These are phyloP conservation scores for Lachnellula hyalina DNA, from an alignment of 2,329 filamentous ascomycete species.

Conservation along the genomic window DNA sequence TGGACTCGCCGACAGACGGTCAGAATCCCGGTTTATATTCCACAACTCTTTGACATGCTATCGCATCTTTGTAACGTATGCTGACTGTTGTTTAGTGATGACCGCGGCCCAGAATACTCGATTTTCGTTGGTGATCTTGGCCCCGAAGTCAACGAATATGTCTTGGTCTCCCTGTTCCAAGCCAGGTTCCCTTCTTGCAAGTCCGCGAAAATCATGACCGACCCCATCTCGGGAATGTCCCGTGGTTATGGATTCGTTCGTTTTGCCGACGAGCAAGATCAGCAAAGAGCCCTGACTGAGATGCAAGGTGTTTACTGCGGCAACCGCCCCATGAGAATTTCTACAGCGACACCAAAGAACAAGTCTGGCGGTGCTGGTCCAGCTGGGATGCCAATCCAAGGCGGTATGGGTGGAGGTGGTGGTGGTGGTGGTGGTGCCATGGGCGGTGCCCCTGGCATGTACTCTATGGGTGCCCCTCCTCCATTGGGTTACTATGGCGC, in stretches of 20 bases:
- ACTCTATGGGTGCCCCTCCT: slow-evolving; percentile 57
- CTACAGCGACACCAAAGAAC: slow-evolving; percentile 96
- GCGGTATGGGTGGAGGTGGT: slow-evolving; percentile 36
- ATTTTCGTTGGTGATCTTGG: slow-evolving; percentile 98
- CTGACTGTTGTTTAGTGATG: slow-evolving; percentile 54
- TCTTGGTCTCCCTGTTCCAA: slow-evolving; percentile 95
- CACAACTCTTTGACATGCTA: slow-evolving; percentile 7
- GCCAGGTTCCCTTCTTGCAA: slow-evolving; percentile 92
- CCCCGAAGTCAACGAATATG: slow-evolving; percentile 97
- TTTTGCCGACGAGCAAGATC: slow-evolving; percentile 91
- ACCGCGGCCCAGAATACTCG: slow-evolving; percentile 65
- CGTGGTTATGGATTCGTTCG: slow-evolving; percentile 97
- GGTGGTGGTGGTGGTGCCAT: slow-evolving; percentile 35
- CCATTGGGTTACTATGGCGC: slow-evolving; percentile 63
- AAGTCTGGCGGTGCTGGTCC: slow-evolving; percentile 50
- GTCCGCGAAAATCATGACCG: slow-evolving; percentile 99
- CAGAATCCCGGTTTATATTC: slow-evolving; percentile 32
- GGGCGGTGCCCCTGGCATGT: slow-evolving; percentile 47
- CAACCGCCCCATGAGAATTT: slow-evolving; percentile 97
- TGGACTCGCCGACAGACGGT: slow-evolving; percentile 87
- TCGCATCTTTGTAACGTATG: slow-evolving; percentile 4
- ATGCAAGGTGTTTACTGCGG: slow-evolving; percentile 99
- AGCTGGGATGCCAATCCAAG: slow-evolving; percentile 44
- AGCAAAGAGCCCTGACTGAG: slow-evolving; percentile 91
- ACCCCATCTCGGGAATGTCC: slow-evolving; percentile 95